Base-by-base conservation (phyloP, 768 basidiomycete species). In the Russula emetica region DNA sequence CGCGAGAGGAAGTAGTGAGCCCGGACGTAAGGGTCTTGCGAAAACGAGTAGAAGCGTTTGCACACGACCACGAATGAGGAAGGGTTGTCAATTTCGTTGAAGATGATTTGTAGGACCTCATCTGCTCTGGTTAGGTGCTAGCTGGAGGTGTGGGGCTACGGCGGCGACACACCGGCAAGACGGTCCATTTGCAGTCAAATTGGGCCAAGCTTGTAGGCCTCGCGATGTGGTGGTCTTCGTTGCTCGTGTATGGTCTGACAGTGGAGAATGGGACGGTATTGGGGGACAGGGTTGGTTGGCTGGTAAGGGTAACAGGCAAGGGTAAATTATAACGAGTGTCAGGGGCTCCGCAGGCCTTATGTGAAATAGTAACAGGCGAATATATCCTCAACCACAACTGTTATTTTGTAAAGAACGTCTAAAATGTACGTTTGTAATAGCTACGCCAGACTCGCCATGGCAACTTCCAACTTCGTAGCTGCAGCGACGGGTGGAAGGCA, bases 1-100 rank as follows among this genome's bases (percentile, higher is more conserved):
- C 88, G 86, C 67, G 79, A 75, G 69, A 92, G 82, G 74, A 92
- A 91, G 74, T 91, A 92, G 71, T 82, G 83, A 10, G 89, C 87
- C 67, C 88, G 82, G 67, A 88, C 83, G 71, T 89, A 90, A 62
- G 88, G 82, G 75, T 88, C 88, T 73, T 80, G 81, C 13, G 86
- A 84, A 75, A 91, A 83, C 13, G 76, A 71, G 69, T 84, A 72
- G 70, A 85, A 80, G 63, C 86, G 85, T 69, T 78, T 83, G 36
- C 81, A 86, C 53, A 80, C 75, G 59, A 80, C 79, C 7, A 81
- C 81, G 70, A 92, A 77, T 28, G 82, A 72, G 55, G 79, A 78
- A 44, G 89, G 89, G 74, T 87, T 83, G 68, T 79, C 75, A 59
- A 90, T 81, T 70, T 88, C 84, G 75, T 84, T 87, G 73, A 91